A percentile compares a stretch with the other conserved stretches of the same genome.
These are phyloP conservation scores for Raphanus sativus DNA, from an alignment of 345 rosid species.

Conservation along the genomic window DNA sequence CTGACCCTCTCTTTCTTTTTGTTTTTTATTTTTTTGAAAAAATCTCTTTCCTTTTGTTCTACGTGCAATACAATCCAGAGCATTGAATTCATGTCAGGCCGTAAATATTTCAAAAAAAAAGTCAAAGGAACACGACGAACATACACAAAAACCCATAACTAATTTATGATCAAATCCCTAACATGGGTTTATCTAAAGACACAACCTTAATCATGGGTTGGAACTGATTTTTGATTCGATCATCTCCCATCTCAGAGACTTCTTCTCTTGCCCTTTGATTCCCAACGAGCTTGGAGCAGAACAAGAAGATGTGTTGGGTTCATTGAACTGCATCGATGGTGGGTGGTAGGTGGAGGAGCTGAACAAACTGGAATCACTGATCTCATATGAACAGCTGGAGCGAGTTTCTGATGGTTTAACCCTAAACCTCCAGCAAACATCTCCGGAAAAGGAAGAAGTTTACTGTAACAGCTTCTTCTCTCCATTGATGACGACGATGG, in stretches of 20 bases:
- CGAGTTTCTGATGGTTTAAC: conserved; percentile 40
- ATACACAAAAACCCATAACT: background rate
- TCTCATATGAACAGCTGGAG: conserved; percentile 74
- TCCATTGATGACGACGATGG: conserved; percentile 17
- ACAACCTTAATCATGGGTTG: conserved; percentile 33
- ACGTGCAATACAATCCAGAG: conserved; percentile 27
- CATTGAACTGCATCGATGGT: background rate
- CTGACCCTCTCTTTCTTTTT: conserved; percentile 21
- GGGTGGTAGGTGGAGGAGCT: conserved; percentile 49
- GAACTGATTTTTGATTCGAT: background rate
- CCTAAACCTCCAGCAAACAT: conserved; percentile 32
- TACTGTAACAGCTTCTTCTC: conserved; percentile 33
- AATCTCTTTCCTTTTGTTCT: no score
- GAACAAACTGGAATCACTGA: conserved; percentile 81
- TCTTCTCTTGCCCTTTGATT: conserved; percentile 11
- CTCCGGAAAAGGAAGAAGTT: conserved; percentile 36
- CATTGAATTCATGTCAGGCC: conserved; percentile 41
- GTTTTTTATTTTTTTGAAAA: no score
- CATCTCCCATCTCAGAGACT: conserved; percentile 1
- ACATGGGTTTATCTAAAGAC: conserved; percentile 32
- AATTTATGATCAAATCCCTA: background rate
- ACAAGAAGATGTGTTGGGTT: background rate
- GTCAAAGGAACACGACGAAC: conserved; percentile 35
- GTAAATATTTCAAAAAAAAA: conserved; percentile 30
- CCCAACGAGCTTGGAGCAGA: conserved; percentile 12